Conservation (phyloP, 2,329 filamentous ascomycete genomes). For the Monosporascus sp. region DNA sequence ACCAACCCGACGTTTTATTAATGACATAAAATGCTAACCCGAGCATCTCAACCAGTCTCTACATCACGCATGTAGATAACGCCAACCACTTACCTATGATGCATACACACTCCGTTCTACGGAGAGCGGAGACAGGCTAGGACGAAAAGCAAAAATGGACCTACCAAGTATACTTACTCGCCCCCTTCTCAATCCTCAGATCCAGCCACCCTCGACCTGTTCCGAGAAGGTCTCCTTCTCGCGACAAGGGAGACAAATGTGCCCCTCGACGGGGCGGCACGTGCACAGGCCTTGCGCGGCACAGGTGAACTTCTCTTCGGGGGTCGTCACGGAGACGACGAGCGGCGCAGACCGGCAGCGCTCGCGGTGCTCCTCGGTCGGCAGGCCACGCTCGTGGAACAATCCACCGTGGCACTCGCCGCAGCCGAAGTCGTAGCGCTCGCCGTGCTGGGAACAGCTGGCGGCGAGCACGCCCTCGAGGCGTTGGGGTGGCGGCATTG, state of each 20-base stretch:
- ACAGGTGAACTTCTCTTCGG: neutral
- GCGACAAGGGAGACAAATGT: neutral
- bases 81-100: neutral
- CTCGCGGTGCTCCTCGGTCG: neutral
- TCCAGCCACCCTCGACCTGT: neutral
- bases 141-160: neutral
- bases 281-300: too few species aligned
- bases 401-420: conserved; percentile 1
- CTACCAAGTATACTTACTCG: neutral
- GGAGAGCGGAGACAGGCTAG: neutral
- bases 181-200: neutral
- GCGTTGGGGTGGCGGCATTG: conserved; percentile 4
- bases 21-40: neutral
- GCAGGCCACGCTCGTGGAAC: conserved; percentile 9
- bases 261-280: neutral
- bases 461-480: conserved; percentile 4
- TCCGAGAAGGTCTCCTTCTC: neutral
- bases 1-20: neutral
- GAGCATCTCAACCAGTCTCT: neutral
- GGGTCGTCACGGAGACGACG: neutral
- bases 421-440: neutral
- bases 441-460: neutral
- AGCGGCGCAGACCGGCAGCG: neutral
- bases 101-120: neutral
- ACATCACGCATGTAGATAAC: neutral